Conservation (phyloP, 2,329 filamentous ascomycete genomes). For the Aspergillus sp. region DNA sequence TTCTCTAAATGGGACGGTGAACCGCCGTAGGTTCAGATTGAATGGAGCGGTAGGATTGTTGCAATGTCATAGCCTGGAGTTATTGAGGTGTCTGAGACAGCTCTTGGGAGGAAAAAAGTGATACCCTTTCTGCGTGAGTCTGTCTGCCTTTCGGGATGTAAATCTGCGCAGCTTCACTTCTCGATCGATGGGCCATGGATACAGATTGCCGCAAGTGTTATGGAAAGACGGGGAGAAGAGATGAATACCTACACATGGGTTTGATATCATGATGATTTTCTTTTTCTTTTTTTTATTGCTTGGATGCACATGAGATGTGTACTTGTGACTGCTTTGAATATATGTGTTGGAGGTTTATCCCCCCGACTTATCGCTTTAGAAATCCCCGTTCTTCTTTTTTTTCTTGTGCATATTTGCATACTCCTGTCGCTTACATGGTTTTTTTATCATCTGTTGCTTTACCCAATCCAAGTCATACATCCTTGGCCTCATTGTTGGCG, state of each 20-base stretch:
- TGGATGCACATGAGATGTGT: slow-evolving; percentile 21
- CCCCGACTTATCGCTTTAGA: slow-evolving; percentile 36
- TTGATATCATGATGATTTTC: slow-evolving; percentile 31
- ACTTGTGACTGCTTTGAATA: slow-evolving; percentile 26
- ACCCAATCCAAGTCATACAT: slow-evolving; percentile 17
- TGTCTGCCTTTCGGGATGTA: slow-evolving; percentile 40
- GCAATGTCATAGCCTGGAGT: slow-evolving; percentile 38
- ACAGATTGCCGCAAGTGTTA: slow-evolving; percentile 27
- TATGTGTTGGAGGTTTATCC: slow-evolving; percentile 28
- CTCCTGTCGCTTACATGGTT: slow-evolving; percentile 9
- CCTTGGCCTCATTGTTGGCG: not conserved
- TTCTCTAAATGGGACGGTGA: slow-evolving; percentile 24
- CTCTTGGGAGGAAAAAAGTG: slow-evolving; percentile 43
- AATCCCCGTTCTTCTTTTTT: slow-evolving; percentile 20
- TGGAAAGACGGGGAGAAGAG: slow-evolving; percentile 20
- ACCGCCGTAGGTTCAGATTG: slow-evolving; percentile 32
- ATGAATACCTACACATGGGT: slow-evolving; percentile 29
- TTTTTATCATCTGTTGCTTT: slow-evolving; percentile 7
- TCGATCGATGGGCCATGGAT: slow-evolving; percentile 30
- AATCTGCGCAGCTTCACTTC: slow-evolving; percentile 39
- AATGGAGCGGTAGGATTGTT: slow-evolving; percentile 18
- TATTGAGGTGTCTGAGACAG: slow-evolving; percentile 40
- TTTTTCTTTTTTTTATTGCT: slow-evolving; percentile 21
- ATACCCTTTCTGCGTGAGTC: slow-evolving; percentile 45
- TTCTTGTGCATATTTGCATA: slow-evolving; percentile 5